A percentile compares a stretch with the other conserved stretches of the same genome.
Conservation (phyloP, 257 asterid genomes). For the Pogostemon cablin region DNA sequence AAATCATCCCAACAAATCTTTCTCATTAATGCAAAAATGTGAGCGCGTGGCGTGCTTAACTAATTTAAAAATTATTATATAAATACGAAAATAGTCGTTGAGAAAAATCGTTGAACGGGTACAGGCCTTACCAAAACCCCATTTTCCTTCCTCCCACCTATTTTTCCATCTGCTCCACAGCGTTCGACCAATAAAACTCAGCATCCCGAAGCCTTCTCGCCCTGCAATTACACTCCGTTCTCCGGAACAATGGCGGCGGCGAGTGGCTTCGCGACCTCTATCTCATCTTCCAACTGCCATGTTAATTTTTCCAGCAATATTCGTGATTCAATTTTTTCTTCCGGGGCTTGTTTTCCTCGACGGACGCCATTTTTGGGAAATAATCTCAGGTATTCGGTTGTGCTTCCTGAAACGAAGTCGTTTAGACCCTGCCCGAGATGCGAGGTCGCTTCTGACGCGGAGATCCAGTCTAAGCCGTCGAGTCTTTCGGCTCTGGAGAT, state of each 20-base stretch:
- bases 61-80: too few relatives aligned
- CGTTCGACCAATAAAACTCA: slow-evolving; percentile 24
- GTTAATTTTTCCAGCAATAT: slow-evolving; percentile 21
- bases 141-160: not conserved
- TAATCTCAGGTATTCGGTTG: slow-evolving; percentile 36
- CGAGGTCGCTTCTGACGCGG: slow-evolving; percentile 40
- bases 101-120: slow-evolving; percentile 32
- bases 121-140: slow-evolving; percentile 20
- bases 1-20: too few relatives aligned
- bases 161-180: not conserved
- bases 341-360: slow-evolving; percentile 40
- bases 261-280: slow-evolving; percentile 41
- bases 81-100: not conserved
- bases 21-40: too few relatives aligned
- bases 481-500: slow-evolving; percentile 75
- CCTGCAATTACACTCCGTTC: slow-evolving; percentile 26
- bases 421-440: slow-evolving; percentile 51
- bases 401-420: slow-evolving; percentile 32
- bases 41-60: too few relatives aligned
- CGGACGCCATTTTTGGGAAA: slow-evolving; percentile 27
- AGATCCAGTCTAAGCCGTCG: slow-evolving; percentile 48
- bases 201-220: slow-evolving; percentile 37
- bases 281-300: slow-evolving; percentile 21
- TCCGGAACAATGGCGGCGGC: slow-evolving; percentile 51
- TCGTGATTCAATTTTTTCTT: slow-evolving; percentile 36